Percentiles rank a stretch among this genome's conserved stretches.
phyloP scores from a whole-genome alignment of 306 rosid genomes.

The Datisca glomerata region DNA sequence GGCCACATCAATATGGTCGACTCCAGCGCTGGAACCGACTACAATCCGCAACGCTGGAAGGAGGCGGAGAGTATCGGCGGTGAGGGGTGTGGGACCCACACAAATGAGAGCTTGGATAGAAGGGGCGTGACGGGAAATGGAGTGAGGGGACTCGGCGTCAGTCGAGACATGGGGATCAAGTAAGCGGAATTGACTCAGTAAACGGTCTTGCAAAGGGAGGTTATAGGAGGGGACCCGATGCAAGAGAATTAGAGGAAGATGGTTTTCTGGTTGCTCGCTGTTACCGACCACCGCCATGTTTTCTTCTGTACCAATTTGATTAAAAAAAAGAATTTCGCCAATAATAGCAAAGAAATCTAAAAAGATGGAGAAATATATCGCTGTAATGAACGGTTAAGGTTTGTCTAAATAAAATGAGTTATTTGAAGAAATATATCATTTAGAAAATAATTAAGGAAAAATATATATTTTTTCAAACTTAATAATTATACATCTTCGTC shows the following conservation, averaged over 20 bases:
- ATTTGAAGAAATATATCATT: no score
- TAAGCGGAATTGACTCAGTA: not conserved
- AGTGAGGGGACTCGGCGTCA: not conserved
- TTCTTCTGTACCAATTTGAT: no score
- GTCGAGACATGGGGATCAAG: not conserved
- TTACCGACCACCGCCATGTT: no score
- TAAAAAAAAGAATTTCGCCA: no score
- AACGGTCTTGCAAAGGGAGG: not conserved
- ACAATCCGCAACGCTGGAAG: constrained; percentile 3
- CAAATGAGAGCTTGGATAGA: constrained; percentile 2
- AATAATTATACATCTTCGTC: no score
- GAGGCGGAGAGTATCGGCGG: constrained; percentile 3
- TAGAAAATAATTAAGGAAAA: no score
- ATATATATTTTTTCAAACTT: no score
- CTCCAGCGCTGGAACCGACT: constrained; percentile 4
- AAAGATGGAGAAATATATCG: no score
- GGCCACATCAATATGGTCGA: constrained; percentile 4
- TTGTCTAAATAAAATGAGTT: no score
- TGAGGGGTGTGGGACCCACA: not conserved
- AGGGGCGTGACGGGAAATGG: constrained; percentile 2
- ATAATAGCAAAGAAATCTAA: no score
- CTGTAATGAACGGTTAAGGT: no score
- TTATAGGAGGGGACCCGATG: not conserved
- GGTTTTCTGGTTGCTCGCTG: no score
- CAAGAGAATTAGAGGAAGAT: not conserved